phyloP scores from a whole-genome alignment of 768 basidiomycete genomes.

The Infundibulicybe gibba region DNA sequence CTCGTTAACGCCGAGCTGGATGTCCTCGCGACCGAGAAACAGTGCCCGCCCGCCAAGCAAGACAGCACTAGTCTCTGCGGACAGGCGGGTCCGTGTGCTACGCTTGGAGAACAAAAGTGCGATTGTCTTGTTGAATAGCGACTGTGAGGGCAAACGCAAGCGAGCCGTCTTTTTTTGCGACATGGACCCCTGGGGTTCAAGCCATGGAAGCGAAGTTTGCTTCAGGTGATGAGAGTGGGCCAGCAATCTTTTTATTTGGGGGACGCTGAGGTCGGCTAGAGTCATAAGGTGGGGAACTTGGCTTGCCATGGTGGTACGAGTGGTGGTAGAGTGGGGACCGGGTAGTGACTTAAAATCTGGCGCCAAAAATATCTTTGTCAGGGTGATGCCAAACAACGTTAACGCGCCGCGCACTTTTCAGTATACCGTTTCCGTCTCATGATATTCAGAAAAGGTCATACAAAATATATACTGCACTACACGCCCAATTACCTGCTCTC shows the following conservation, averaged over 20 bases:
- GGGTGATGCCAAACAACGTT: too few relatives aligned
- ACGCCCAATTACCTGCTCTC: conserved; percentile 9
- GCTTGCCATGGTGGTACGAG: neutral
- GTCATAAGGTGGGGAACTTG: conserved; percentile 75
- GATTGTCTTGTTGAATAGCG: conserved; percentile 78
- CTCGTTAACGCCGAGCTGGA: conserved; percentile 97
- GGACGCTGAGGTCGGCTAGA: conserved; percentile 79
- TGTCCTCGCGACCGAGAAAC: conserved; percentile 87
- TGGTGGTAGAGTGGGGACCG: neutral
- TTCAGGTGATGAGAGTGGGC: conserved; percentile 65
- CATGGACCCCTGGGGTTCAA: conserved; percentile 47
- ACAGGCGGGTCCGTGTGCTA: conserved; percentile 86
- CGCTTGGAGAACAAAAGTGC: conserved; percentile 92
- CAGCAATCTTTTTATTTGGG: conserved; percentile 69
- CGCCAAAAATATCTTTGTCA: too few relatives aligned
- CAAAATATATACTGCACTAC: too few relatives aligned
- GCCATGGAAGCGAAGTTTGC: conserved; percentile 60
- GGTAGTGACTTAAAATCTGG: too few relatives aligned
- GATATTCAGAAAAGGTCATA: neutral
- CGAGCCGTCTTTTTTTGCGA: conserved; percentile 24
- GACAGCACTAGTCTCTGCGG: conserved; percentile 77
- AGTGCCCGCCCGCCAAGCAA: conserved; percentile 86
- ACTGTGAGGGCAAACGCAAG: conserved; percentile 65
- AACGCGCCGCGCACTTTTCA: too few relatives aligned
- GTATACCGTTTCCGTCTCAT: too few relatives aligned